phyloP scores from a whole-genome alignment of 345 rosid genomes.

The Sisymbrium irio region DNA sequence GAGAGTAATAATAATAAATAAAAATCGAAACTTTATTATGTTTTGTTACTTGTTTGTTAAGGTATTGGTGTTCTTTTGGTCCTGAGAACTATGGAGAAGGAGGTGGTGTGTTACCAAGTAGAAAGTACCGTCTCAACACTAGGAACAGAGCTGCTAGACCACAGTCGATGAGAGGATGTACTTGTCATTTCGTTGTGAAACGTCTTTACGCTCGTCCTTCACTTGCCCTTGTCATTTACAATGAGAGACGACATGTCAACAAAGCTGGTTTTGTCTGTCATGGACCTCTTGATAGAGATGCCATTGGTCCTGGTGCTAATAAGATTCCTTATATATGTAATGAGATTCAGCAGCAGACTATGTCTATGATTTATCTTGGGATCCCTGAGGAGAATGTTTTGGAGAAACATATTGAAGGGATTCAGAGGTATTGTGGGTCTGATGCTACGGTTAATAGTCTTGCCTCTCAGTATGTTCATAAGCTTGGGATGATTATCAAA shows the following conservation, averaged over 20 bases:
- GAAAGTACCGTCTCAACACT: constrained; percentile 81
- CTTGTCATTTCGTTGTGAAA: constrained; percentile 80
- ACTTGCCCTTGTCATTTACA: constrained; percentile 71
- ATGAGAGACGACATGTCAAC: constrained; percentile 80
- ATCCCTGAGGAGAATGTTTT: constrained; percentile 90
- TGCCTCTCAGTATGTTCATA: constrained; percentile 89
- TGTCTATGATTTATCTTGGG: constrained; percentile 96
- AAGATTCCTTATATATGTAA: constrained; percentile 81
- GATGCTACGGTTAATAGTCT: constrained; percentile 63
- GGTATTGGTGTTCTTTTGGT: constrained; percentile 98
- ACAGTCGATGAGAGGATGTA: constrained; percentile 97
- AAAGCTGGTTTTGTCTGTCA: constrained; percentile 86
- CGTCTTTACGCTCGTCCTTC: constrained; percentile 79
- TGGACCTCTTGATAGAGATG: constrained; percentile 94
- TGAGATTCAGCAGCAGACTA: constrained; percentile 80
- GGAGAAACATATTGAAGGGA: constrained; percentile 94
- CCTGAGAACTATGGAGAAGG: constrained; percentile 99
- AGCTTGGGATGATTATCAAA: constrained; percentile 86
- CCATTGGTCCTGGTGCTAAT: constrained; percentile 94
- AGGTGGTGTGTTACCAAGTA: constrained; percentile 79
- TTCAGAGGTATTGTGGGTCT: constrained; percentile 80
- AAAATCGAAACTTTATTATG: not conserved
- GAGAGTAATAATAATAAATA: not conserved
- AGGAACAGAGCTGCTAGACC: constrained; percentile 87
- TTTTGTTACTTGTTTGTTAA: constrained; percentile 7